Conservation (phyloP, 306 rosid species). For the Luffa acutangula region DNA sequence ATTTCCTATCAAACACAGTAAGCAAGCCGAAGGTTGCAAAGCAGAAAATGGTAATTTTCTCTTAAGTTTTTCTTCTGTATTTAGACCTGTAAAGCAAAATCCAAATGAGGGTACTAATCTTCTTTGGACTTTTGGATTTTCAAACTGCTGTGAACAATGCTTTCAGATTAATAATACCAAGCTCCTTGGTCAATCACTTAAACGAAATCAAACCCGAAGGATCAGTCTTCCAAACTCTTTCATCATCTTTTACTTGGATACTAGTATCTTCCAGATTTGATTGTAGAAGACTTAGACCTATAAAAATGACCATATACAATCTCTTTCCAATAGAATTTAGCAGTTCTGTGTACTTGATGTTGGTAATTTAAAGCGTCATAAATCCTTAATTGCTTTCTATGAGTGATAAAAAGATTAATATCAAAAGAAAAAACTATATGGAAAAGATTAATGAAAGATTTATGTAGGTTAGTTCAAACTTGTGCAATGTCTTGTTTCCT, state of each 20-base stretch:
- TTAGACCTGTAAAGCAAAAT: background rate
- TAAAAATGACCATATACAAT: background rate
- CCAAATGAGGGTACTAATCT: background rate
- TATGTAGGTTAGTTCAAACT: background rate
- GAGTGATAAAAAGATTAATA: background rate
- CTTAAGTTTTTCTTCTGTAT: background rate
- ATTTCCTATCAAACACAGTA: background rate
- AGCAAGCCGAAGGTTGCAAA: background rate
- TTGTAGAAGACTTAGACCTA: background rate
- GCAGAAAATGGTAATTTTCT: background rate
- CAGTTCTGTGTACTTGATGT: background rate
- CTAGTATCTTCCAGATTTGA: background rate
- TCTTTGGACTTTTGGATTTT: background rate
- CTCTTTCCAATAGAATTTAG: background rate
- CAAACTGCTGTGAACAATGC: background rate
- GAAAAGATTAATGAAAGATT: background rate
- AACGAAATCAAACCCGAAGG: background rate
- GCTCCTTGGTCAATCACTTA: background rate
- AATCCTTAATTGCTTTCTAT: background rate
- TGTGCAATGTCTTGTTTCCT: background rate
- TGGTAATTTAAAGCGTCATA: background rate
- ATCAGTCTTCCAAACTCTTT: background rate
- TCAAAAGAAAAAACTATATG: background rate
- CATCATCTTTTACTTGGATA: background rate
- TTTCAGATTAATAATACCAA: background rate